Percentiles rank a stretch among this genome's conserved stretches.
These are phyloP conservation scores for Garcia nutans DNA, from an alignment of 345 rosid species.

Conservation along the genomic window DNA sequence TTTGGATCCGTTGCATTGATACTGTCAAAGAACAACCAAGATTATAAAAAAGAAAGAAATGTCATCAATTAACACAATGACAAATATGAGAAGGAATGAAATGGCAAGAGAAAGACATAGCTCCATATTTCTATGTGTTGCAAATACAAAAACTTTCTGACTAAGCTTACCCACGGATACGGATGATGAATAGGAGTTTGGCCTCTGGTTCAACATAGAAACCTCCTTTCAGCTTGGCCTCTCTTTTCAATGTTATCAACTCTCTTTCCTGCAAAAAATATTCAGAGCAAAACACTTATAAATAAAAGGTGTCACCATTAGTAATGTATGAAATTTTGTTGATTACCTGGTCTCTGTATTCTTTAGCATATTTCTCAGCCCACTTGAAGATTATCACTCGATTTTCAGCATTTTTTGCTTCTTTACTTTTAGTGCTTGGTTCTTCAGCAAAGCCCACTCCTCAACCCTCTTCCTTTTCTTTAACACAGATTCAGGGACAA, in stretches of 20 bases:
- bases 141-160: not conserved
- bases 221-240: slow-evolving; percentile 80
- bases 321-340: not conserved
- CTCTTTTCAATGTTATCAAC: slow-evolving; percentile 63
- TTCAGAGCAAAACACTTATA: not conserved
- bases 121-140: not conserved
- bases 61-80: not conserved
- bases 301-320: not conserved
- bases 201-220: slow-evolving; percentile 94
- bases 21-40: slow-evolving; percentile 31
- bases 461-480: slow-evolving; percentile 74
- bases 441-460: slow-evolving; percentile 60
- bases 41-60: too few species aligned
- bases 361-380: slow-evolving; percentile 56
- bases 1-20: slow-evolving; percentile 88
- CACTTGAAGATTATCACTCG: slow-evolving; percentile 55
- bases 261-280: slow-evolving; percentile 48
- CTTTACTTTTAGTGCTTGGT: slow-evolving; percentile 36
- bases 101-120: not conserved
- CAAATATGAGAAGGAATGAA: not conserved
- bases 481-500: slow-evolving; percentile 73
- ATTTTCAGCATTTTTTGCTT: slow-evolving; percentile 55
- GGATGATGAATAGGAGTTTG: slow-evolving; percentile 71
- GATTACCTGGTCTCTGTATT: slow-evolving; percentile 54
- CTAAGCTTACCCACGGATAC: slow-evolving; percentile 42